These are phyloP conservation scores for Leccinum fallax DNA, from an alignment of 1,284 basidiomycete genomes.

Conservation along the genomic window DNA sequence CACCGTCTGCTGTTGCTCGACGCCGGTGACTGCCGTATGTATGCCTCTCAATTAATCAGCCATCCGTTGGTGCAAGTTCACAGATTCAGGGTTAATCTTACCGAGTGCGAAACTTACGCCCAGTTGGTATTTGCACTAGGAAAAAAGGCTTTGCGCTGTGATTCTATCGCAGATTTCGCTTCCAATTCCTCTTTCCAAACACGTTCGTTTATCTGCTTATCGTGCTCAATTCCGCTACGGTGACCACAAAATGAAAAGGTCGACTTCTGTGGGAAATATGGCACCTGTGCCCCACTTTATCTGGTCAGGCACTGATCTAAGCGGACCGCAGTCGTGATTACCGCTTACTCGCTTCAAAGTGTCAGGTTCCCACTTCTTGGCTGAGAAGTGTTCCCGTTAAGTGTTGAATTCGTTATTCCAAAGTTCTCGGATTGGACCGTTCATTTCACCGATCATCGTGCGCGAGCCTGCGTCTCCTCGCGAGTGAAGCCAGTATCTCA, in stretches of 20 bases:
- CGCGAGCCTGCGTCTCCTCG: conserved; percentile 10
- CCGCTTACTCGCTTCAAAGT: conserved; percentile 29
- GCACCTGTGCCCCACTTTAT: conserved; percentile 26
- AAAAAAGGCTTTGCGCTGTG: conserved; percentile 3
- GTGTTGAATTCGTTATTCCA: conserved; percentile 13
- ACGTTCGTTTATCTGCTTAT: conserved; percentile 24
- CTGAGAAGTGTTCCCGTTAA: conserved; percentile 7
- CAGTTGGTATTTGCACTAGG: not conserved
- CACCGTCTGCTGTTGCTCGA: conserved; percentile 19
- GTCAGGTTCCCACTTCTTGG: conserved; percentile 20
- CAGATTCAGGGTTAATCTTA: conserved; percentile 26
- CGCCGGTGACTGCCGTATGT: conserved; percentile 28
- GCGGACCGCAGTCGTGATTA: conserved; percentile 29
- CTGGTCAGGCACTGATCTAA: conserved; percentile 35
- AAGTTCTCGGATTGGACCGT: conserved; percentile 23
- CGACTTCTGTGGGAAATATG: conserved; percentile 23
- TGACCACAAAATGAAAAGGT: conserved; percentile 29
- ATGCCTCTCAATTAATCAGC: conserved; percentile 9
- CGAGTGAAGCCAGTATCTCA: conserved; percentile 17
- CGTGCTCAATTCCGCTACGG: conserved; percentile 17
- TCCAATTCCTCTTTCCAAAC: conserved; percentile 8
- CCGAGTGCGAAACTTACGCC: conserved; percentile 9
- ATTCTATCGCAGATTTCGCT: conserved; percentile 9
- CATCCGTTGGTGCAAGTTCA: conserved; percentile 8
- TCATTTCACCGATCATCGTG: conserved; percentile 31